Conservation (phyloP, 371 early-diverging fungal genomes). For the Mortierella sp. region DNA sequence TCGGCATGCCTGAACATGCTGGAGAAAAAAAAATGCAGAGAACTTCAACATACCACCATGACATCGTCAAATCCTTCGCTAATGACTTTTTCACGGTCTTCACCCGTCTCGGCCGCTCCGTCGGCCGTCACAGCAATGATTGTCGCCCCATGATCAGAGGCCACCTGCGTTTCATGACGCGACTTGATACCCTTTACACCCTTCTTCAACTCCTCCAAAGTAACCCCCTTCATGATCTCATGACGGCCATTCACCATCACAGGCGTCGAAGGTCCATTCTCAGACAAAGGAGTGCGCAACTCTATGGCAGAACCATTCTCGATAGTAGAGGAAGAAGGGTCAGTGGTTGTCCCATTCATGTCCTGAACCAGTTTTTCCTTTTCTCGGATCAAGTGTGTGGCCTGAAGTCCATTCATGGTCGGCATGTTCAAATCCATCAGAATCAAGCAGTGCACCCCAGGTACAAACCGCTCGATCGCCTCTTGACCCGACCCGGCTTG, state of each 20-base stretch:
- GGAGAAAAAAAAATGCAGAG: not conserved
- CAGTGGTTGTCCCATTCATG: too few relatives aligned
- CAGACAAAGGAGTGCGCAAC: too few relatives aligned
- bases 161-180: not conserved
- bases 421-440: slow-evolving; percentile 54
- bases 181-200: not conserved
- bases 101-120: slow-evolving; percentile 41
- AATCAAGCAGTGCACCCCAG: slow-evolving; percentile 30
- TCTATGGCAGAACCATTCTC: too few relatives aligned
- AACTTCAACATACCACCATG: slow-evolving; percentile 16
- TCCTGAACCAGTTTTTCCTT: slow-evolving; percentile 15
- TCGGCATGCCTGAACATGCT: not conserved
- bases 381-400: slow-evolving; percentile 33
- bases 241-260: too few relatives aligned
- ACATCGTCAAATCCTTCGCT: slow-evolving; percentile 46
- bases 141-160: slow-evolving; percentile 9
- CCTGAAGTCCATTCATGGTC: slow-evolving; percentile 41
- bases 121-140: slow-evolving; percentile 48
- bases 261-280: too few relatives aligned
- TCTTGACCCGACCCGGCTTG: slow-evolving; percentile 42
- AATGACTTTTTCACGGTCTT: slow-evolving; percentile 42
- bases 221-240: too few relatives aligned
- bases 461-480: slow-evolving; percentile 35
- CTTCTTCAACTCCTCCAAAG: too few relatives aligned
- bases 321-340: too few relatives aligned